These are phyloP conservation scores for Hypocreales sp. DNA, from an alignment of 2,329 filamentous ascomycete species.

Conservation along the genomic window DNA sequence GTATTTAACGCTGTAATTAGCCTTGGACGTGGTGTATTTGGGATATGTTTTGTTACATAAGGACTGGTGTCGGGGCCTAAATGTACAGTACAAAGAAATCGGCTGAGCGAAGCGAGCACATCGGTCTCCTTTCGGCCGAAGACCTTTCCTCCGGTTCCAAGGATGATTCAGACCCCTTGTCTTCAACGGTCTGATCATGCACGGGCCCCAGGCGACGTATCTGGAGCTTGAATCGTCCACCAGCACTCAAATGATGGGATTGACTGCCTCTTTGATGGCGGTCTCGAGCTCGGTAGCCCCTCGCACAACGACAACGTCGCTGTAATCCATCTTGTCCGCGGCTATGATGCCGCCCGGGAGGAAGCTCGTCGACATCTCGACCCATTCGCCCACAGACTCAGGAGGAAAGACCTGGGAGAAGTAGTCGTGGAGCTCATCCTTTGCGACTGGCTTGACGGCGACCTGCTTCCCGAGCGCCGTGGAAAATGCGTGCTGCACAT, in stretches of 20 bases:
- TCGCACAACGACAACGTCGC: conserved; percentile 6
- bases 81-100: too few relatives aligned
- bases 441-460: conserved; percentile 12
- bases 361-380: conserved; percentile 15
- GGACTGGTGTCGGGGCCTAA: too few relatives aligned
- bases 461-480: conserved; percentile 11
- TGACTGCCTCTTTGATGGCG: conserved; percentile 4
- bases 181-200: too few relatives aligned
- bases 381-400: conserved; percentile 10
- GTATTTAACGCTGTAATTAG: too few relatives aligned
- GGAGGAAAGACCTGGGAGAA: conserved; percentile 10
- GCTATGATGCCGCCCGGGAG: conserved; percentile 11
- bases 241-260: background rate
- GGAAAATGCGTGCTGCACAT: conserved; percentile 14
- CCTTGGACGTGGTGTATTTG: too few relatives aligned
- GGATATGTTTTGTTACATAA: too few relatives aligned
- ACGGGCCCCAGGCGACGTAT: too few relatives aligned
- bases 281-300: conserved; percentile 8
- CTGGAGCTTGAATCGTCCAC: too few relatives aligned
- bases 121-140: too few relatives aligned
- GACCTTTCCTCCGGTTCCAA: too few relatives aligned
- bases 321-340: conserved; percentile 4
- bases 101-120: too few relatives aligned
- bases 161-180: too few relatives aligned
- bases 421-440: conserved; percentile 7